Percentiles rank a stretch among this genome's conserved stretches.
Conservation (phyloP, 1,284 basidiomycete species). For the Psilocybe mexicana region DNA sequence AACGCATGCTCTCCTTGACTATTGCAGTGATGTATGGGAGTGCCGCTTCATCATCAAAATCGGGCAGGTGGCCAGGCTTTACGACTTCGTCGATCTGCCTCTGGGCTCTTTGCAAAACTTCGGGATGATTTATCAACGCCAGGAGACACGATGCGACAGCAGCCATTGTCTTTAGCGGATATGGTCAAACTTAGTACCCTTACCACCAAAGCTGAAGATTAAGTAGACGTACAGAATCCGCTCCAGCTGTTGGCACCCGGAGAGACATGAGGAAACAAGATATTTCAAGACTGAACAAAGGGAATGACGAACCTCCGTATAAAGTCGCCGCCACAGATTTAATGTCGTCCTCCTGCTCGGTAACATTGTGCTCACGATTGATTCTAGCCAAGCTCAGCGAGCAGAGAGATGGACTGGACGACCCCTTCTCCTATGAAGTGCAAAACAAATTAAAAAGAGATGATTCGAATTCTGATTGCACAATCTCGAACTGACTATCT, state of each 20-base stretch:
- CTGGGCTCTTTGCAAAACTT: slow-evolving; percentile 39
- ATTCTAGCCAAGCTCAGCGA: slow-evolving; percentile 21
- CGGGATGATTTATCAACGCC: slow-evolving; percentile 36
- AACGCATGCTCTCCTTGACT: slow-evolving; percentile 40
- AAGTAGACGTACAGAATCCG: slow-evolving; percentile 20
- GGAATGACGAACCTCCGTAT: slow-evolving; percentile 14
- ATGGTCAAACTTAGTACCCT: not conserved
- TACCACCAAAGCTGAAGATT: not conserved
- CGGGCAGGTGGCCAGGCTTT: slow-evolving; percentile 35
- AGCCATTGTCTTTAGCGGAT: slow-evolving; percentile 25
- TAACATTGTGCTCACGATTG: slow-evolving; percentile 4
- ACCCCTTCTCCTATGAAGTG: slow-evolving; percentile 18
- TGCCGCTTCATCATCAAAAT: slow-evolving; percentile 33
- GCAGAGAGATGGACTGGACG: slow-evolving; percentile 22
- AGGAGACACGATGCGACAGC: slow-evolving; percentile 32
- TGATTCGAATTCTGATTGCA: not conserved
- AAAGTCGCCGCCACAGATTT: slow-evolving; percentile 14
- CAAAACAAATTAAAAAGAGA: not conserved
- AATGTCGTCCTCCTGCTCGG: slow-evolving; percentile 14
- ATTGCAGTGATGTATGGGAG: slow-evolving; percentile 43
- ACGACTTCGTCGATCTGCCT: slow-evolving; percentile 42
- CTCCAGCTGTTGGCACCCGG: slow-evolving; percentile 11
- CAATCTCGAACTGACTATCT: slow-evolving; percentile 17
- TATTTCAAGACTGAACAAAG: not conserved
- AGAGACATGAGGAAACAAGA: not conserved